Conservation (phyloP, 176 grass and related monocot genomes). For the Zea mays region Zm-B73-REFERENCE-NAM-5.0 NC_050105.1:110067001-110067500, state of each 20-base stretch:
- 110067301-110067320: neutral
- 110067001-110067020: neutral
- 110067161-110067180: neutral
- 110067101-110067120: neutral
- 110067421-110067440: conserved; percentile 76
- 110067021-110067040: neutral
- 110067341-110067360: conserved; percentile 83
- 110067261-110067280: neutral
- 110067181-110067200: neutral
- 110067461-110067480: conserved; percentile 39
- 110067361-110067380: conserved; percentile 72
- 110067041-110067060: neutral
- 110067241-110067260: neutral
- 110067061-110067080: neutral
- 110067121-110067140: neutral
- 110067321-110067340: neutral
- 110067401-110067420: conserved; percentile 67
- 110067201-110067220: neutral
- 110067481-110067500: neutral
- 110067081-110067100: neutral
- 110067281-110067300: neutral
- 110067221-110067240: neutral
- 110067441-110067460: conserved; percentile 63
- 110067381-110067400: conserved; percentile 75
- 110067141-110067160: neutral